Base-by-base conservation (phyloP, 805 yeast genomes). In the Teunomyces kruisii region DNA sequence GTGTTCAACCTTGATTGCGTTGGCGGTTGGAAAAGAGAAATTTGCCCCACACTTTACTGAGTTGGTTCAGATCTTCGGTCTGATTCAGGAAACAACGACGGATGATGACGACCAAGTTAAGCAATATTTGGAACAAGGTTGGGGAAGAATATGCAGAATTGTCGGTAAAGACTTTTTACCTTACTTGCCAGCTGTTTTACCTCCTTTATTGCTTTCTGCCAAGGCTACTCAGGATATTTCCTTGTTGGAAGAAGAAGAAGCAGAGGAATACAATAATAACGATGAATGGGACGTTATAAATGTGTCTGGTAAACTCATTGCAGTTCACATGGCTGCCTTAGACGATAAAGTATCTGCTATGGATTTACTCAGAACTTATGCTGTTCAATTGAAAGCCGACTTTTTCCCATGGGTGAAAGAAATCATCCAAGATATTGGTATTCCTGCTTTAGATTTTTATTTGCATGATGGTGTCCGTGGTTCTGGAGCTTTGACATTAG, bases 211-310 rank as follows among this genome's bases (percentile, higher is more conserved):
- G 44, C 78, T 75, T 43, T 85, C 91, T 30, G 99, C 97, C 6
- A 88, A 83, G 59, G 91, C 94, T 9, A 79, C 89, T 15, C 97
- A 92, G 57, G 97, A 90, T 62, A 83, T 92, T 46, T 84, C 92
- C 32, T 70, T 94, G 38, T 79, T 94, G 43, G 98, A 92, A 55
- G 96, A 91, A 53, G 91, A 85, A 47, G 96, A 95, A 45, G 78
- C 83, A 26, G 94, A 87, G 40, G 88, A 87, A 53, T 81, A 81
- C 52, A 86, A 83, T 55, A 84, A 82, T 58, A 87, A 88, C 56
- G 95, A 90, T 43, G 97, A 90, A 50, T 94, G 97, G 94, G 98
- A 94, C 59, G 94, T 94, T 38, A 83, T 94, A 44, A 89, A 89
- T 54, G 72, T 91, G 37, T 83, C 88, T 26, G 99, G 98, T 43